phyloP scores from a whole-genome alignment of 2,329 filamentous ascomycete genomes.

The Fonsecaea pugnacius region DNA sequence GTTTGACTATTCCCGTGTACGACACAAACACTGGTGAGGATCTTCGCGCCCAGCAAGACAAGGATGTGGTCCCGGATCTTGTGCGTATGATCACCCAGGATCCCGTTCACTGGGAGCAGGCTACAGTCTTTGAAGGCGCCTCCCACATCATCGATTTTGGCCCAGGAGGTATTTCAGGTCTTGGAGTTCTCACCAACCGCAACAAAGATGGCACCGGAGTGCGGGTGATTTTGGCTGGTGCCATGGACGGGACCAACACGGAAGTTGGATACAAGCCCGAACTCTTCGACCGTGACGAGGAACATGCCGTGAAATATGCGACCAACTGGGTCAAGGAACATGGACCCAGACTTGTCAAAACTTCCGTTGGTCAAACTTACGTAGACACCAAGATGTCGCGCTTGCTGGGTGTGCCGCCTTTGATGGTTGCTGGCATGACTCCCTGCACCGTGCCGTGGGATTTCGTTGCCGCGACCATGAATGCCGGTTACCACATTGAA shows the following conservation, averaged over 20 bases:
- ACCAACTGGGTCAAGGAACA: slow-evolving; percentile 98
- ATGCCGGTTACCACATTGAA: slow-evolving; percentile 92
- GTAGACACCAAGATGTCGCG: slow-evolving; percentile 97
- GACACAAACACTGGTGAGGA: slow-evolving; percentile 90
- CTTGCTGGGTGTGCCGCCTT: slow-evolving; percentile 78
- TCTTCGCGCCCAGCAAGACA: slow-evolving; percentile 69
- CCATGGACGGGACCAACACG: slow-evolving; percentile 84
- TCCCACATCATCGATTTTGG: slow-evolving; percentile 97
- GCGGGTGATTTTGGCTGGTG: slow-evolving; percentile 89
- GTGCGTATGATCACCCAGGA: slow-evolving; percentile 94
- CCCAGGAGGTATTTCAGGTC: slow-evolving; percentile 92
- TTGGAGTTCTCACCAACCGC: slow-evolving; percentile 93
- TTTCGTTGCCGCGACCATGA: slow-evolving; percentile 90
- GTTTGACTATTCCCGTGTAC: slow-evolving; percentile 82
- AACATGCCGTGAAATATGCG: slow-evolving; percentile 91
- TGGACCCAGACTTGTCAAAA: slow-evolving; percentile 88
- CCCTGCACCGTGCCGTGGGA: slow-evolving; percentile 87
- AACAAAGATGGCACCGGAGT: slow-evolving; percentile 99
- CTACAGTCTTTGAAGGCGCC: slow-evolving; percentile 85
- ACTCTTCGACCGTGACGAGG: slow-evolving; percentile 93
- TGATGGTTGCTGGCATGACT: slow-evolving; percentile 95
- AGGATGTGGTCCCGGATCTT: slow-evolving; percentile 82
- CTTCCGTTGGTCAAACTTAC: slow-evolving; percentile 83
- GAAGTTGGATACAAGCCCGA: slow-evolving; percentile 98
- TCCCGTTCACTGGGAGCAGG: slow-evolving; percentile 93